phyloP scores from a whole-genome alignment of 352 stramenopile species.

The Hyaloperonospora arabidopsidis region DNA sequence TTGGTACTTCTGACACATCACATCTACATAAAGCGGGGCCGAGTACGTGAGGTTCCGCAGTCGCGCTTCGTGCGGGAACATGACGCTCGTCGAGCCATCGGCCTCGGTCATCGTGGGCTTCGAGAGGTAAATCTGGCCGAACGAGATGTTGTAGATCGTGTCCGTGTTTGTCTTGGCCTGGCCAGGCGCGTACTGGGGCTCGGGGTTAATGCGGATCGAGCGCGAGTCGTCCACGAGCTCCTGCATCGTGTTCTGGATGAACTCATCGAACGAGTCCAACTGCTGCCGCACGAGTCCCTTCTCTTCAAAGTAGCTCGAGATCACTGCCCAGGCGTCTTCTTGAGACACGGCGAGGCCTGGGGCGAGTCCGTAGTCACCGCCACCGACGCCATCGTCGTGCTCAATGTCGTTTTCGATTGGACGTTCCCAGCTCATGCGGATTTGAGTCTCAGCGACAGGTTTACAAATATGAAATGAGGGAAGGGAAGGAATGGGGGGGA shows the following conservation, averaged over 20 bases:
- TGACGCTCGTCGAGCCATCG: slow-evolving; percentile 94
- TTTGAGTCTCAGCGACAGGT: too few relatives aligned
- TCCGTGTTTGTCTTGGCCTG: slow-evolving; percentile 89
- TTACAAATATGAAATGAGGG: too few relatives aligned
- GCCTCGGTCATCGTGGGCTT: slow-evolving; percentile 96
- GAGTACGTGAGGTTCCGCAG: slow-evolving; percentile 98
- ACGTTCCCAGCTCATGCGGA: slow-evolving; percentile 67
- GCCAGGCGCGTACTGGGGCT: slow-evolving; percentile 93
- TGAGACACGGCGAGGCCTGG: slow-evolving; percentile 89
- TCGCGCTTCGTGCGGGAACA: slow-evolving; percentile 98
- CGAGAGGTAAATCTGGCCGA: slow-evolving; percentile 97
- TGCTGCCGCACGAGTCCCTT: slow-evolving; percentile 99
- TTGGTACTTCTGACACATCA: slow-evolving; percentile 91
- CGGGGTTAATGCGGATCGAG: slow-evolving; percentile 93
- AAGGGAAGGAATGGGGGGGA: too few relatives aligned
- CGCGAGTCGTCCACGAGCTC: slow-evolving; percentile 97
- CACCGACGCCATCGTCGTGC: slow-evolving; percentile 26
- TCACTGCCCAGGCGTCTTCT: slow-evolving; percentile 98
- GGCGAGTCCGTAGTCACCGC: slow-evolving; percentile 38
- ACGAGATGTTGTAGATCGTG: slow-evolving; percentile 93
- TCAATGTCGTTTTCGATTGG: slow-evolving; percentile 55
- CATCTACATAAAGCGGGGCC: slow-evolving; percentile 97
- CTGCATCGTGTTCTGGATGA: slow-evolving; percentile 99
- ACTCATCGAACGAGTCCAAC: slow-evolving; percentile 99
- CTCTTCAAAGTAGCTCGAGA: slow-evolving; percentile 99